These are phyloP conservation scores for Penicillium longicatenatum DNA, from an alignment of 495 filamentous ascomycete species.

Conservation along the genomic window DNA sequence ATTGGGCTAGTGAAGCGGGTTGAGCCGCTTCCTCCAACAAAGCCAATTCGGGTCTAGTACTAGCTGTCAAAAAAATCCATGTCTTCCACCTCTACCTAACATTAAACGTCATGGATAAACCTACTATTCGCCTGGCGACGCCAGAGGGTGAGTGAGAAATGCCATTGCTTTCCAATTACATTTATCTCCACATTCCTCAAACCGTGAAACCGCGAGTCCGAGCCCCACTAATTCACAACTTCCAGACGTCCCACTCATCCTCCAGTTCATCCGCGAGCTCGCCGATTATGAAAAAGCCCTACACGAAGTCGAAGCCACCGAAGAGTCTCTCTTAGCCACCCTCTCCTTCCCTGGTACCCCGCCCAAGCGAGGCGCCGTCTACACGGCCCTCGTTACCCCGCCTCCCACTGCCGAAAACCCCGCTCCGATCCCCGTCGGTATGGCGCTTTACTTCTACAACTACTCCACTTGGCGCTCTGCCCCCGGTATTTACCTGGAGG, in stretches of 20 bases:
- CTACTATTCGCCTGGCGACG: constrained; percentile 52
- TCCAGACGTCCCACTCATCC: constrained; percentile 80
- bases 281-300: constrained; percentile 79
- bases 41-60: no score
- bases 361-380: constrained; percentile 41
- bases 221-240: constrained; percentile 12
- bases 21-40: no score
- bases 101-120: constrained; percentile 32
- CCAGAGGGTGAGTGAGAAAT: constrained; percentile 36
- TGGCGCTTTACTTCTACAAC: constrained; percentile 71
- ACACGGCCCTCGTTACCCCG: constrained; percentile 46
- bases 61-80: no score
- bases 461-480: constrained; percentile 83
- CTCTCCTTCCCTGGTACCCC: constrained; percentile 68
- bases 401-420: constrained; percentile 31
- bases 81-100: no score
- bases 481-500: constrained; percentile 92
- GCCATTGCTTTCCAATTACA: background rate
- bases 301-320: constrained; percentile 76
- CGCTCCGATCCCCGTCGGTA: constrained; percentile 48
- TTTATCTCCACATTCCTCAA: background rate
- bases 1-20: no score
- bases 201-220: background rate
- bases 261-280: constrained; percentile 82
- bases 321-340: constrained; percentile 67